Conservation (phyloP, 768 basidiomycete species). For the Phanerodontia chrysosporium region DNA sequence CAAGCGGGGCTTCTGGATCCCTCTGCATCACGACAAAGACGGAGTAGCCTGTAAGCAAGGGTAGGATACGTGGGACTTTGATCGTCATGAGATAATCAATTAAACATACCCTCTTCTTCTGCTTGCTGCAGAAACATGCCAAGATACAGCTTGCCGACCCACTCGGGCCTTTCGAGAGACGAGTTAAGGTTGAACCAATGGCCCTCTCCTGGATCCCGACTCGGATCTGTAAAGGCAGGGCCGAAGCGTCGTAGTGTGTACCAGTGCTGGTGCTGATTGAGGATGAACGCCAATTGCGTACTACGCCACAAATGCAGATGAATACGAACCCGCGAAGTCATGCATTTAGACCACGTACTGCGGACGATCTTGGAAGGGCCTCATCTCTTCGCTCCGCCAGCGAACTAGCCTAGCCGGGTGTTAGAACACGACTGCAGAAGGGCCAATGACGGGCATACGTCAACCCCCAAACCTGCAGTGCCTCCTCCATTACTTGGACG, state of each 20-base stretch:
- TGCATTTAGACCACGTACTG: slow-evolving; percentile 47
- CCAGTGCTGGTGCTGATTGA: slow-evolving; percentile 88
- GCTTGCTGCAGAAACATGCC: slow-evolving; percentile 85
- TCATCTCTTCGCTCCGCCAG: slow-evolving; percentile 85
- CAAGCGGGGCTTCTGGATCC: slow-evolving; percentile 49
- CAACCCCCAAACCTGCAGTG: slow-evolving; percentile 80
- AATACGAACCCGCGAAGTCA: not conserved
- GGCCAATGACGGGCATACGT: slow-evolving; percentile 40
- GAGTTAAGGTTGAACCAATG: slow-evolving; percentile 94
- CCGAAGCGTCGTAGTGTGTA: slow-evolving; percentile 84
- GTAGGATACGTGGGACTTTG: not conserved
- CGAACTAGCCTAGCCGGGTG: slow-evolving; percentile 55
- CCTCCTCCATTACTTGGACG: slow-evolving; percentile 82
- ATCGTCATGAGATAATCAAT: not conserved
- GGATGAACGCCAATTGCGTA: slow-evolving; percentile 79
- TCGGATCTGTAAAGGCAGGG: slow-evolving; percentile 32
- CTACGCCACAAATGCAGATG: slow-evolving; percentile 33
- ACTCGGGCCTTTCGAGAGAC: slow-evolving; percentile 63
- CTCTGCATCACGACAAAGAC: slow-evolving; percentile 71
- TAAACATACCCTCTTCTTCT: slow-evolving; percentile 66
- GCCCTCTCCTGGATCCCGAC: slow-evolving; percentile 44
- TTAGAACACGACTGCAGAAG: not conserved
- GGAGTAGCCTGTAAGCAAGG: slow-evolving; percentile 59
- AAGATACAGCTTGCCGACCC: slow-evolving; percentile 81
- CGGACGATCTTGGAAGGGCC: slow-evolving; percentile 66